phyloP scores from a whole-genome alignment of 305 asterid species.

The Fraxinus platypoda region DNA sequence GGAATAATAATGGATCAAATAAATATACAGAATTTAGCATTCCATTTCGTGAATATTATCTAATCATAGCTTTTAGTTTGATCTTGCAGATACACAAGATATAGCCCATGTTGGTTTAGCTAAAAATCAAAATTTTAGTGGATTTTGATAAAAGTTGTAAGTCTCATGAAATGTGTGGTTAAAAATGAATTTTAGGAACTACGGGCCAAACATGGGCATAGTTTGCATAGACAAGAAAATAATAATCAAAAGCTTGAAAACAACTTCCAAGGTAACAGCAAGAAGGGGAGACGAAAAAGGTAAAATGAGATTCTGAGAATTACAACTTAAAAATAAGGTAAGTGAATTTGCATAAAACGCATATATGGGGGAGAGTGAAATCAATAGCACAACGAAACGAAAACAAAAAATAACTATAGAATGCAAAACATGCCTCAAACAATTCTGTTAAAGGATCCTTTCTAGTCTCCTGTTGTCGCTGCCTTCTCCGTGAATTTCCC shows the following conservation, averaged over 20 bases:
- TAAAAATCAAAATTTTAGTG: neutral
- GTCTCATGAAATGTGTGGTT: neutral
- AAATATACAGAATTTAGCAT: neutral
- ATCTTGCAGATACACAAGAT: conserved; percentile 2
- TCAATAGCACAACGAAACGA: conserved; percentile 8
- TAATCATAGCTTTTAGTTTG: conserved; percentile 2
- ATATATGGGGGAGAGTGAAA: neutral
- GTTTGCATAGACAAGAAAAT: conserved; percentile 2
- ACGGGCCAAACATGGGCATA: neutral
- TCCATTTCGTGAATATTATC: neutral
- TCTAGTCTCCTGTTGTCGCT: conserved; percentile 59
- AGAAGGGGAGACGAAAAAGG: neutral
- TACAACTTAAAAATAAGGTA: conserved; percentile 1
- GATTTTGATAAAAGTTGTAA: neutral
- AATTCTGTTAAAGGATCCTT: conserved; percentile 75
- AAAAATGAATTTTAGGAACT: neutral
- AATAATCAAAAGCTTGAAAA: conserved; percentile 1
- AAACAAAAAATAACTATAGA: neutral
- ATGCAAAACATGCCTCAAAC: conserved; percentile 60
- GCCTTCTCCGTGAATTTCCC: conserved; percentile 70
- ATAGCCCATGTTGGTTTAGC: neutral
- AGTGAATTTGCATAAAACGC: conserved; percentile 11
- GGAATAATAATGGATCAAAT: neutral
- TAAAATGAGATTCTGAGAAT: neutral
- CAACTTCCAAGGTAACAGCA: conserved; percentile 8